These are phyloP conservation scores for Suhomyces choctaworum DNA, from an alignment of 1,139 yeast genomes.

Conservation along the genomic window DNA sequence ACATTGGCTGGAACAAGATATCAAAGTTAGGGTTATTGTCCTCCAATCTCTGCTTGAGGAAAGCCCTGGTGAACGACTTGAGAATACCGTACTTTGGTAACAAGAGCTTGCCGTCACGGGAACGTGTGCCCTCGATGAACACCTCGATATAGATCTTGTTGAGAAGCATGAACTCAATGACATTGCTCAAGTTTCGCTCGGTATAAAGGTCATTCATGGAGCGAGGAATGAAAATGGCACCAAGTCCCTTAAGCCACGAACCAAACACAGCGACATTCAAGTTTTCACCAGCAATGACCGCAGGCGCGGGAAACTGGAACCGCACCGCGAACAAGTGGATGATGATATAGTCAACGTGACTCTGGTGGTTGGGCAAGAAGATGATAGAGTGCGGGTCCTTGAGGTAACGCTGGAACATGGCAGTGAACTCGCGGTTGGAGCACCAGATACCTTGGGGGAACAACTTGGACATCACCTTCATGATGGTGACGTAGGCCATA, in stretches of 20 bases:
- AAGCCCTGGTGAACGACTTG: conserved; percentile 50
- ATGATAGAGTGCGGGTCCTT: conserved; percentile 46
- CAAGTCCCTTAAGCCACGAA: conserved; percentile 41
- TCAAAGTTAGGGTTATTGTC: conserved; percentile 47
- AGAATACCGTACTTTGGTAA: conserved; percentile 67
- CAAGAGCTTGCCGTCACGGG: conserved; percentile 64
- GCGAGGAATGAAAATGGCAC: conserved; percentile 50
- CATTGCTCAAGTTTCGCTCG: conserved; percentile 55
- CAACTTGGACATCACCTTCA: conserved; percentile 35
- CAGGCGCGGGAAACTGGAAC: conserved; percentile 57
- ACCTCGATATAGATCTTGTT: conserved; percentile 61
- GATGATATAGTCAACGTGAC: conserved; percentile 66
- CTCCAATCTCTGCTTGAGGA: conserved; percentile 43
- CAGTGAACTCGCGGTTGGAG: conserved; percentile 33
- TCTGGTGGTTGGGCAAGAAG: conserved; percentile 56
- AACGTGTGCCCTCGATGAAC: conserved; percentile 67
- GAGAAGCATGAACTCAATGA: conserved; percentile 51
- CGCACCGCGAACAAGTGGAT: conserved; percentile 58
- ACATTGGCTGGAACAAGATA: conserved; percentile 53
- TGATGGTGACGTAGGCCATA: conserved; percentile 42
- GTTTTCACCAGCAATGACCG: conserved; percentile 70
- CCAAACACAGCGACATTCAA: conserved; percentile 65
- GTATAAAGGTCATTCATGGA: conserved; percentile 55
- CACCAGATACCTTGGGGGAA: conserved; percentile 50
- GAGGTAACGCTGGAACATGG: conserved; percentile 34